Evolutionary conservation across 768 basidiomycete genomes (phyloP).

Genomic region (Boletus rubescentipes): DNA sequence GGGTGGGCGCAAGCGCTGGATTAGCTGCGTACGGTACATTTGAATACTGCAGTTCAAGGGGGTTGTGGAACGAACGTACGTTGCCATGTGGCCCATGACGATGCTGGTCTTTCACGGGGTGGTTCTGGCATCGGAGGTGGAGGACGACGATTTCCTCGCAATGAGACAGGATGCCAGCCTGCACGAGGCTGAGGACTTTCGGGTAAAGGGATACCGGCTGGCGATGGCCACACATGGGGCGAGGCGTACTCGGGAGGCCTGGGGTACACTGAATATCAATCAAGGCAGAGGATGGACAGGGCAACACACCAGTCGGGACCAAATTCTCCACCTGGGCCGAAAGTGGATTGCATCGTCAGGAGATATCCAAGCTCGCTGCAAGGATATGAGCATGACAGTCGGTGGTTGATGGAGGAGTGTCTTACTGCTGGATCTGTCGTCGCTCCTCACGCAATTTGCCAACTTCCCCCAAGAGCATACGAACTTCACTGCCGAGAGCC

Average conservation of each 20-base stretch:
- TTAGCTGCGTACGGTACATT: constrained; percentile 43
- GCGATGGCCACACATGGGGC: constrained; percentile 42
- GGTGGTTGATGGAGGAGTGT: not conserved
- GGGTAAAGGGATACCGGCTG: constrained; percentile 38
- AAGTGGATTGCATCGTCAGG: constrained; percentile 62
- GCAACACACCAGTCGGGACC: constrained; percentile 59
- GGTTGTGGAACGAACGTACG: constrained; percentile 42
- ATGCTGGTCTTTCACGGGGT: constrained; percentile 35
- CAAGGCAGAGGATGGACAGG: not conserved
- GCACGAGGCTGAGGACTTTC: constrained; percentile 47
- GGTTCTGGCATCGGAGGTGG: constrained; percentile 33
- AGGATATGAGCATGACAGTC: not conserved
- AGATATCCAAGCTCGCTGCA: constrained; percentile 71
- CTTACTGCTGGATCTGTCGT: constrained; percentile 69
- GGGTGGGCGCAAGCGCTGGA: constrained; percentile 50
- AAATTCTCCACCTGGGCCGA: constrained; percentile 73
- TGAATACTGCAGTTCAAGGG: not conserved
- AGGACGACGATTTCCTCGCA: constrained; percentile 32
- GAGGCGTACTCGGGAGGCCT: constrained; percentile 40
- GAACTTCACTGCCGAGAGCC: constrained; percentile 61
- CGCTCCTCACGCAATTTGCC: constrained; percentile 74
- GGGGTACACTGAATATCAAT: not conserved
- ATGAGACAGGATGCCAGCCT: constrained; percentile 53
- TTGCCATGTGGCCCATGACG: constrained; percentile 62
- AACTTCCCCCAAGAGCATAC: constrained; percentile 75